phyloP scores from a whole-genome alignment of 805 yeast species.

The Wickerhamiella dianesei region DNA sequence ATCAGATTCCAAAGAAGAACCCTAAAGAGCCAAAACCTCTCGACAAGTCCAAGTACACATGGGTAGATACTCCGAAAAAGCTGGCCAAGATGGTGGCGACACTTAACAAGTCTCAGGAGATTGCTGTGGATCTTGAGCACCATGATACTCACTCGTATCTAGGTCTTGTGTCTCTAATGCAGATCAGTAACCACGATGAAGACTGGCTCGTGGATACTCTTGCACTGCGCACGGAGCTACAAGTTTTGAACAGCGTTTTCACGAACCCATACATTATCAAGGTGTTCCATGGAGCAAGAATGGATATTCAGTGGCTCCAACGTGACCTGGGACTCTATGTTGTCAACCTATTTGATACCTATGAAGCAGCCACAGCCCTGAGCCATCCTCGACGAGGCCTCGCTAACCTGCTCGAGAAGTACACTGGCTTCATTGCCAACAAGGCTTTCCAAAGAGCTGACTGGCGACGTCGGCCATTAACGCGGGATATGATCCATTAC shows the following conservation, averaged over 20 bases:
- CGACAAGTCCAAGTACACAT: conserved; percentile 26
- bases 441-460: conserved; percentile 93
- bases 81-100: conserved; percentile 42
- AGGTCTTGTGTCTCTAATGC: conserved; percentile 89
- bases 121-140: conserved; percentile 93
- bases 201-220: conserved; percentile 86
- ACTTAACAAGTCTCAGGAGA: conserved; percentile 39
- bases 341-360: conserved; percentile 85
- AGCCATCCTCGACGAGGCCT: conserved; percentile 71
- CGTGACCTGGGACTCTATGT: conserved; percentile 85
- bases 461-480: conserved; percentile 85
- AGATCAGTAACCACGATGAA: conserved; percentile 62
- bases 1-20: conserved; percentile 31
- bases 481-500: conserved; percentile 60
- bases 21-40: conserved; percentile 23
- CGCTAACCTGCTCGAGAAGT: conserved; percentile 68
- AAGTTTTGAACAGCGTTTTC: conserved; percentile 55
- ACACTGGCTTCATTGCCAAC: conserved; percentile 73
- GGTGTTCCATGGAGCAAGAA: conserved; percentile 90
- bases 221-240: conserved; percentile 58
- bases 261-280: conserved; percentile 71
- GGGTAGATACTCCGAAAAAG: conserved; percentile 52
- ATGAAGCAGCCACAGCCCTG: conserved; percentile 70
- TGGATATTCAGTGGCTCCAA: conserved; percentile 96
- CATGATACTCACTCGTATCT: conserved; percentile 83